A percentile compares a stretch with the other conserved stretches of the same genome.
These are phyloP conservation scores for Xylariaceae sp. DNA, from an alignment of 2,329 filamentous ascomycete genomes.

Conservation along the genomic window DNA sequence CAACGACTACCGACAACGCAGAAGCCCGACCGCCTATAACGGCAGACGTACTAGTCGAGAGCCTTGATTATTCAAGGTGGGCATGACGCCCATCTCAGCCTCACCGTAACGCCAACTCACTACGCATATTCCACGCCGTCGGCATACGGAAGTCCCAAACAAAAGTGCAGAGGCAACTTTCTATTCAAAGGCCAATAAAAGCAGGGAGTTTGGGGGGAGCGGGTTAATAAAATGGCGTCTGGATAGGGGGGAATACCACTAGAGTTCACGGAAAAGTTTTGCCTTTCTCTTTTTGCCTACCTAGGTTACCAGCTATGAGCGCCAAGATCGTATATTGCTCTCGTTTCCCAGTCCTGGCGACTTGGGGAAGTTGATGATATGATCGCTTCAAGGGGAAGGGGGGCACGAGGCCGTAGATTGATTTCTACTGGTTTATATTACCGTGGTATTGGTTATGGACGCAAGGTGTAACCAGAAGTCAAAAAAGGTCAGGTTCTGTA, in stretches of 20 bases:
- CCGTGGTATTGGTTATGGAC: neutral
- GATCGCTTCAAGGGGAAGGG: neutral
- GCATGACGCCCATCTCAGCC: slow-evolving; percentile 30
- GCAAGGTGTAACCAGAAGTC: neutral
- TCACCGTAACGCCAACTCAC: slow-evolving; percentile 2
- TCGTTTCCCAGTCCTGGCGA: neutral
- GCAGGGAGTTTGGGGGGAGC: slow-evolving; percentile 9
- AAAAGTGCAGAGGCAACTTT: slow-evolving; percentile 21
- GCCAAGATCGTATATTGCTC: neutral
- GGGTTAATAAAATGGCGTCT: slow-evolving; percentile 31
- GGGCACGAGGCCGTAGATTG: neutral
- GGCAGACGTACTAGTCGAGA: slow-evolving; percentile 42
- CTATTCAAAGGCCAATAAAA: slow-evolving; percentile 15
- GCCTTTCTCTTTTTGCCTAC: slow-evolving; percentile 9
- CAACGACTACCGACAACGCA: slow-evolving; percentile 51
- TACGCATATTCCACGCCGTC: slow-evolving; percentile 19
- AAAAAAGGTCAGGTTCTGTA: neutral
- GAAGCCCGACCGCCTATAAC: slow-evolving; percentile 40
- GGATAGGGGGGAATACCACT: slow-evolving; percentile 38
- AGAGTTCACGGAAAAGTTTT: slow-evolving; percentile 29
- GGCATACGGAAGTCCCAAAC: too few relatives aligned
- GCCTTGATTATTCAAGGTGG: slow-evolving; percentile 50
- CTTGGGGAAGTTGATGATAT: slow-evolving; percentile 2
- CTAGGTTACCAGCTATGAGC: neutral
- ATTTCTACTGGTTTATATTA: slow-evolving; percentile 9